phyloP scores from a whole-genome alignment of 2,329 filamentous ascomycete species.

The Colletotrichum chrysophilum region DNA sequence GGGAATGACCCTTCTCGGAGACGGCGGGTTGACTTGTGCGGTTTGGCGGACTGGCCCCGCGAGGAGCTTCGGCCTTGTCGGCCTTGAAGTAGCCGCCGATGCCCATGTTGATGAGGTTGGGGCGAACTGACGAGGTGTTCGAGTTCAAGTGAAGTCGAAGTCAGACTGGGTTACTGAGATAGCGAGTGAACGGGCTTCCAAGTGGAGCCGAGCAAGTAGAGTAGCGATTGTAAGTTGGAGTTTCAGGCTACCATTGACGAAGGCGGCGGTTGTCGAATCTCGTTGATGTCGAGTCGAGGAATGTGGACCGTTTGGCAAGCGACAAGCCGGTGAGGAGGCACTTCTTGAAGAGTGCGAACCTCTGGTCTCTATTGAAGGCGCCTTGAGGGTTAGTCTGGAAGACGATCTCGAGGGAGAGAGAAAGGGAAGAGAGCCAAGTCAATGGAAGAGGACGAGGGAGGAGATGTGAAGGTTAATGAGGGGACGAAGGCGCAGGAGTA shows the following conservation, averaged over 20 bases:
- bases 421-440: conserved; percentile 7
- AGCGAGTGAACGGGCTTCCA: conserved; percentile 16
- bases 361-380: conserved; percentile 5
- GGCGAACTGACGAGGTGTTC: neutral
- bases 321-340: conserved; percentile 12
- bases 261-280: neutral
- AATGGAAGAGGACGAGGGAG: conserved; percentile 12
- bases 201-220: conserved; percentile 4
- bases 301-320: neutral
- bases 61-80: conserved; percentile 43
- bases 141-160: neutral
- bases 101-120: conserved; percentile 55
- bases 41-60: conserved; percentile 22
- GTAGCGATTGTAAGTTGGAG: conserved; percentile 6
- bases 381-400: conserved; percentile 13
- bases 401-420: conserved; percentile 13
- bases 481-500: conserved; percentile 2
- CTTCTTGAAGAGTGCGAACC: conserved; percentile 5
- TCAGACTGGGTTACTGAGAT: neutral
- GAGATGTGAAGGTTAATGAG: conserved; percentile 10
- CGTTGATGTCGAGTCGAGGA: conserved; percentile 1
- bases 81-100: conserved; percentile 68
- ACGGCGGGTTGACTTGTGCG: conserved; percentile 28
- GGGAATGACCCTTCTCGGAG: conserved; percentile 42
- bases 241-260: conserved; percentile 11